Evolutionary conservation across 345 rosid genomes (phyloP).

Genomic region (Mercurialis annua): DNA sequence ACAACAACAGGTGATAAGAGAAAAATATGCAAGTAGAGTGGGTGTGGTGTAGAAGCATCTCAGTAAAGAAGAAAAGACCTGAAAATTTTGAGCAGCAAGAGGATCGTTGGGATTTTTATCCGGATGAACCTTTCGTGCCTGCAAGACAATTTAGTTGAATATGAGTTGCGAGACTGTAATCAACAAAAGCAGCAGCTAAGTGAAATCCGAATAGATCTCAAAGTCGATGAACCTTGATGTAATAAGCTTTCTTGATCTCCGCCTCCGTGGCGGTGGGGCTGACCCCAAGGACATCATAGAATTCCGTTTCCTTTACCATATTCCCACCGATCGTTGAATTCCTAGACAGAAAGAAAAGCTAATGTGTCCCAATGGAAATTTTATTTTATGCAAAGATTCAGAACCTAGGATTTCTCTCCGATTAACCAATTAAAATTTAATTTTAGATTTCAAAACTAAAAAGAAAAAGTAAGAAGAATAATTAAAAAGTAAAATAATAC

Average conservation of each 20-base stretch:
- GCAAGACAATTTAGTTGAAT: slow-evolving; percentile 31
- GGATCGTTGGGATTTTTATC: slow-evolving; percentile 96
- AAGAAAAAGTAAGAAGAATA: not conserved
- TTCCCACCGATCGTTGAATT: slow-evolving; percentile 12
- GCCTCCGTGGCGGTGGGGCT: slow-evolving; percentile 85
- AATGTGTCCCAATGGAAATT: too few relatives aligned
- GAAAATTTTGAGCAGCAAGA: slow-evolving; percentile 84
- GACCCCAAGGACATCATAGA: slow-evolving; percentile 90
- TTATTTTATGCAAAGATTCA: too few relatives aligned
- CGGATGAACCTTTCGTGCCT: slow-evolving; percentile 99
- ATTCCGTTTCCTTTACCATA: slow-evolving; percentile 92
- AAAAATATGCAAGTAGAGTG: not conserved
- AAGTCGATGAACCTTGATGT: slow-evolving; percentile 57
- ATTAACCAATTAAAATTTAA: not conserved
- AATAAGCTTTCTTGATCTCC: slow-evolving; percentile 96
- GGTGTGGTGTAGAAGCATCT: not conserved
- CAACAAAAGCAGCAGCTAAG: not conserved
- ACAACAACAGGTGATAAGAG: not conserved
- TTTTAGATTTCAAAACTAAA: not conserved
- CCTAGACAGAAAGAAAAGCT: not conserved
- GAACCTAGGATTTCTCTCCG: not conserved
- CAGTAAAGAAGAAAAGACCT: slow-evolving; percentile 37
- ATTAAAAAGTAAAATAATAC: too few relatives aligned
- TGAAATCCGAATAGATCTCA: not conserved
- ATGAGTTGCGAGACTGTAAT: not conserved